Conservation (phyloP, 495 filamentous ascomycete genomes). For the Glarea lozoyensis region DNA sequence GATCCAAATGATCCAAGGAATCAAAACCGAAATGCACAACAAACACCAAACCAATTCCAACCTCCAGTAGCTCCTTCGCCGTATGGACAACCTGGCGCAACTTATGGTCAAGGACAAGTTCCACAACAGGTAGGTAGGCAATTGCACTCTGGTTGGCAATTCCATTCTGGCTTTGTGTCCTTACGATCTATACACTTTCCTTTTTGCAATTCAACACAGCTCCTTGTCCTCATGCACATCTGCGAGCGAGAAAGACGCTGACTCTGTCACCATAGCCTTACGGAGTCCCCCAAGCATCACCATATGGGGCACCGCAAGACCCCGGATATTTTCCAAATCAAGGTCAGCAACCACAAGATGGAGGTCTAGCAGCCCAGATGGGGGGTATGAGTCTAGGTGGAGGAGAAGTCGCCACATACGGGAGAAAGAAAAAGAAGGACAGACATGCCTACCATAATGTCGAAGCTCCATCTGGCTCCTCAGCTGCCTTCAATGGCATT, state of each 20-base stretch:
- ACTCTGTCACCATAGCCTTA: too few relatives aligned
- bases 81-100: constrained; percentile 52
- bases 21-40: constrained; percentile 46
- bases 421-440: constrained; percentile 77
- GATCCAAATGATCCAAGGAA: constrained; percentile 54
- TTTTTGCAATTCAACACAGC: too few relatives aligned
- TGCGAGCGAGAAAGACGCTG: too few relatives aligned
- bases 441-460: constrained; percentile 87
- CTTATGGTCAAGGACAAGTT: constrained; percentile 27
- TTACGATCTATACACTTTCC: too few relatives aligned
- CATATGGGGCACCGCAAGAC: constrained; percentile 21
- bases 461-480: constrained; percentile 54
- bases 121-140: constrained; percentile 24
- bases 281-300: too few relatives aligned
- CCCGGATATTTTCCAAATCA: constrained; percentile 24
- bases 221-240: too few relatives aligned
- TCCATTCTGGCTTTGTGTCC: too few relatives aligned
- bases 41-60: constrained; percentile 31
- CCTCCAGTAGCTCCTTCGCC: constrained; percentile 45
- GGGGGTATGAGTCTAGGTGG: constrained; percentile 53
- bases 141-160: constrained; percentile 16
- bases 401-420: constrained; percentile 44
- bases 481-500: constrained; percentile 57
- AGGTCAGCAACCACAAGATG: constrained; percentile 28
- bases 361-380: constrained; percentile 77